Base-by-base conservation (phyloP, 2,329 filamentous ascomycete genomes). In the Colletotrichum sojae region DNA sequence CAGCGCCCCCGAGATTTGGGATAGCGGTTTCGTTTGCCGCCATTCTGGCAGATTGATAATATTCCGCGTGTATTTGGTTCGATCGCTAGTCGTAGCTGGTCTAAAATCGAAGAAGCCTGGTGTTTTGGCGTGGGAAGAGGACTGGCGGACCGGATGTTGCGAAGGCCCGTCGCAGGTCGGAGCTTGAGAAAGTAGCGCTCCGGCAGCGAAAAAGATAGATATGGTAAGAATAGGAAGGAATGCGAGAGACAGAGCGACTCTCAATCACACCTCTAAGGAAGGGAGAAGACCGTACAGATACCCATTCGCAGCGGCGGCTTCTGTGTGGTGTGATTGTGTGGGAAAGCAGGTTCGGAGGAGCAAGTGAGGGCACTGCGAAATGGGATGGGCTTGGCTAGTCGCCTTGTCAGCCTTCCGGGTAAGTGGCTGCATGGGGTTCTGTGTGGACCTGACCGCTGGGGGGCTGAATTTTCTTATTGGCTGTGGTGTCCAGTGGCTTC, bases 21-120 rank as follows among this genome's bases (percentile, higher is more conserved):
- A 78, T 65, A 68, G 76, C 75, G 62, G 76, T 76, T 67, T 83
- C 80, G 73, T 77, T 83, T 51, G 81, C 76, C 62, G 81, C 81
- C 82, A 83, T 83, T 73, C 59, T 70, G 67, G 18, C 12, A 25
- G 13, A 22, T 22, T 54, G 9, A 60, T 25, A 45, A 63, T 53
- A 48, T 49, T 16, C 15, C 43, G 55, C 15, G 55, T 16, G 15
- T 20, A 4, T n/a, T 18, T 13, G n/a, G 36, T 43, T 63, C 27
- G 61, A n/a, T 55, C n/a, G 22, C 22, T 25, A 36, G 27, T 20
- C 16, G 20, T 4, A 36, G 27, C 31, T 36, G 10, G 31, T 36
- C 8, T 36, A 36, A 9, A 36, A 36, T 36, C 31, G 25, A 52
- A 48, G 43, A 43, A 6, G 13, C 31, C 46, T 61, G 51, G 10